Percentiles rank a stretch among this genome's conserved stretches.
These are phyloP conservation scores for Lachnellula subtilissima DNA, from an alignment of 2,329 filamentous ascomycete species.

Conservation along the genomic window DNA sequence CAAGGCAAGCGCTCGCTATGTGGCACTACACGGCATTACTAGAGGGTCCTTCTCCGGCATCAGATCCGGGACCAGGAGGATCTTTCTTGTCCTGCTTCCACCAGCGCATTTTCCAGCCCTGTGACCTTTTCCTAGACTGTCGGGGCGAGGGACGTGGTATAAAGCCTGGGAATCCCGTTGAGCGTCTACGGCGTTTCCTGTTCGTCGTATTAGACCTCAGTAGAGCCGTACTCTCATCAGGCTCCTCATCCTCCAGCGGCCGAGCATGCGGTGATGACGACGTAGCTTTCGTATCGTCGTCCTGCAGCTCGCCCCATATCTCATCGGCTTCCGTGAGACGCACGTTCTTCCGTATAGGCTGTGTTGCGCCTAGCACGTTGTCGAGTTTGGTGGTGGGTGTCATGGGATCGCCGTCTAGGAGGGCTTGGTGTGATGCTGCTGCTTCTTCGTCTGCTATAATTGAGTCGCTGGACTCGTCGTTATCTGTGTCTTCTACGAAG, in stretches of 20 bases:
- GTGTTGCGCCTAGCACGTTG: conserved; percentile 27
- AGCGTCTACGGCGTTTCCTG: conserved; percentile 47
- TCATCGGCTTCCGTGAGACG: conserved; percentile 61
- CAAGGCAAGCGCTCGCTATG: background rate
- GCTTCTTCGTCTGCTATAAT: conserved; percentile 39
- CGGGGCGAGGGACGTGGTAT: conserved; percentile 40
- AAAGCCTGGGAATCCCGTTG: conserved; percentile 59
- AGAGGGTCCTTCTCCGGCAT: conserved; percentile 10
- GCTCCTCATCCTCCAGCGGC: conserved; percentile 5
- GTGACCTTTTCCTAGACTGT: conserved; percentile 32
- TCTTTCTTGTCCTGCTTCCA: conserved; percentile 34
- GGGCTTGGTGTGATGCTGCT: conserved; percentile 24
- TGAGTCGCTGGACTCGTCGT: conserved; percentile 44
- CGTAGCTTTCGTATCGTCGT: conserved; percentile 47
- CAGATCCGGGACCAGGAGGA: conserved; percentile 14
- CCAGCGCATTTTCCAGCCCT: conserved; percentile 53
- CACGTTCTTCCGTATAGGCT: conserved; percentile 25
- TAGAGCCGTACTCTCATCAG: conserved; percentile 25
- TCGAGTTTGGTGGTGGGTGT: conserved; percentile 30
- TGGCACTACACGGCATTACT: background rate
- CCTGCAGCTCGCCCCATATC: conserved; percentile 85
- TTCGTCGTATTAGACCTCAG: conserved; percentile 18
- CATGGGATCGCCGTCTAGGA: conserved; percentile 28
- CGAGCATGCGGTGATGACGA: conserved; percentile 10
- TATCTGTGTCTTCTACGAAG: conserved; percentile 67